Evolutionary conservation across 2,329 filamentous ascomycete genomes (phyloP).

Genomic region (Neurospora sp.): DNA sequence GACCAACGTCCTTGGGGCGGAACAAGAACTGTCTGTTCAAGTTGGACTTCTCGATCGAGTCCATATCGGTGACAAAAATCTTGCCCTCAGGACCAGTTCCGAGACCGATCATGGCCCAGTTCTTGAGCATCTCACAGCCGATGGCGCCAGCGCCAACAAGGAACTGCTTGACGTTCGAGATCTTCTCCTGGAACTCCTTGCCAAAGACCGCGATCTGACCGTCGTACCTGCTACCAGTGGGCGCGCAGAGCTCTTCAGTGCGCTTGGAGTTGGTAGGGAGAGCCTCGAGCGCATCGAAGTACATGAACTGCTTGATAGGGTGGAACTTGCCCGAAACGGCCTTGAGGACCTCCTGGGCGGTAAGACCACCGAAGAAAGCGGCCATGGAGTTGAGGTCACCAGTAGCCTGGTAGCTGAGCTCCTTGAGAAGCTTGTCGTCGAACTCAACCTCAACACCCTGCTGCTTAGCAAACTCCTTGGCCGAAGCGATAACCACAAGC

Average conservation of each 20-base stretch:
- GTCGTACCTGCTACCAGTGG: conserved; percentile 78
- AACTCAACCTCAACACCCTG: conserved; percentile 74
- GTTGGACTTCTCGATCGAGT: conserved; percentile 98
- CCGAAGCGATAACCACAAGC: conserved; percentile 61
- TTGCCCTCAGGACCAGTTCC: conserved; percentile 79
- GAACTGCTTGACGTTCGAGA: conserved; percentile 84
- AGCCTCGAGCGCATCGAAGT: conserved; percentile 97
- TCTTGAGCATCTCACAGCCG: conserved; percentile 98
- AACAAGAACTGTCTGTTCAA: conserved; percentile 96
- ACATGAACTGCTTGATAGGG: conserved; percentile 91
- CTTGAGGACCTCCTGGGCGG: conserved; percentile 92
- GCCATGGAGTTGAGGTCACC: conserved; percentile 89
- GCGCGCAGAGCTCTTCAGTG: conserved; percentile 81
- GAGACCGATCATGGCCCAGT: conserved; percentile 98
- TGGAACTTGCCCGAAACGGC: conserved; percentile 96
- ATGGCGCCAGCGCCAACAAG: conserved; percentile 94
- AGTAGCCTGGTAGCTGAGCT: conserved; percentile 87
- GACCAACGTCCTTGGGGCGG: conserved; percentile 83
- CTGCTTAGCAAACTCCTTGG: conserved; percentile 62
- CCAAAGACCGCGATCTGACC: conserved; percentile 97
- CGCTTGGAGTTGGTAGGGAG: conserved; percentile 65
- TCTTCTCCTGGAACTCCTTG: conserved; percentile 85
- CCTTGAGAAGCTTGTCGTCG: conserved; percentile 84
- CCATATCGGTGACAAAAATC: conserved; percentile 93
- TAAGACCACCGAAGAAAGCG: conserved; percentile 87